These are phyloP conservation scores for Blastobotrys chiropterorum DNA, from an alignment of 805 yeast genomes.

Conservation along the genomic window DNA sequence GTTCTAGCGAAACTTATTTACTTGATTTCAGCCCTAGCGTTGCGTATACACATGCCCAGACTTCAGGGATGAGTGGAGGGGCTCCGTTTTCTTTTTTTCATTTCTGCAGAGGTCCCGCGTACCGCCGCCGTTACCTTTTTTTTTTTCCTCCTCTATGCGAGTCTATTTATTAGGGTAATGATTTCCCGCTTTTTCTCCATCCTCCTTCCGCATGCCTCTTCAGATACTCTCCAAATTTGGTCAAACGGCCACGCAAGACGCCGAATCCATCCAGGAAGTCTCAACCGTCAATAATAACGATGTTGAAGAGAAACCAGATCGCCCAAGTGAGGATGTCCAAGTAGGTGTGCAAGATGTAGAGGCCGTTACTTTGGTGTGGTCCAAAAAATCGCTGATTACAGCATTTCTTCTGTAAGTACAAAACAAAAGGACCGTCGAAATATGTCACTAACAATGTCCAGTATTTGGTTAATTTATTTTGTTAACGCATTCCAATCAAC, in stretches of 20 bases:
- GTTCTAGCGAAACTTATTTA: no score
- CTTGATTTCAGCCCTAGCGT: no score
- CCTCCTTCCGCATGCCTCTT: background rate
- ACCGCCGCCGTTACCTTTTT: no score
- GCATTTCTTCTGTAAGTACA: slow-evolving; percentile 25
- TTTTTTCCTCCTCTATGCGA: no score
- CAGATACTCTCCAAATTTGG: background rate
- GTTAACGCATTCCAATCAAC: slow-evolving; percentile 31
- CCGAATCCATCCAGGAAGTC: no score
- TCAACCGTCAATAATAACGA: background rate
- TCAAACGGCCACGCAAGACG: background rate
- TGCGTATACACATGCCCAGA: no score
- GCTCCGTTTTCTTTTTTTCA: no score
- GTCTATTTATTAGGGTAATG: background rate
- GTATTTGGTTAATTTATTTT: slow-evolving; percentile 33
- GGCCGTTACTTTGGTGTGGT: slow-evolving; percentile 32
- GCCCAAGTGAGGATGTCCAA: slow-evolving; percentile 3
- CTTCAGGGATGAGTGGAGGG: no score
- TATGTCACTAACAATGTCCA: background rate
- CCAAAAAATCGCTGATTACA: slow-evolving; percentile 23
- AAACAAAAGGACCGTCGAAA: no score
- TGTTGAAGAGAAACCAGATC: background rate
- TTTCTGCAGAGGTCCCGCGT: no score
- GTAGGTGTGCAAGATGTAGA: slow-evolving; percentile 27
- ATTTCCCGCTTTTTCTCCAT: background rate